Base-by-base conservation (phyloP, 768 basidiomycete genomes). In the Lactifluus volemus region DNA sequence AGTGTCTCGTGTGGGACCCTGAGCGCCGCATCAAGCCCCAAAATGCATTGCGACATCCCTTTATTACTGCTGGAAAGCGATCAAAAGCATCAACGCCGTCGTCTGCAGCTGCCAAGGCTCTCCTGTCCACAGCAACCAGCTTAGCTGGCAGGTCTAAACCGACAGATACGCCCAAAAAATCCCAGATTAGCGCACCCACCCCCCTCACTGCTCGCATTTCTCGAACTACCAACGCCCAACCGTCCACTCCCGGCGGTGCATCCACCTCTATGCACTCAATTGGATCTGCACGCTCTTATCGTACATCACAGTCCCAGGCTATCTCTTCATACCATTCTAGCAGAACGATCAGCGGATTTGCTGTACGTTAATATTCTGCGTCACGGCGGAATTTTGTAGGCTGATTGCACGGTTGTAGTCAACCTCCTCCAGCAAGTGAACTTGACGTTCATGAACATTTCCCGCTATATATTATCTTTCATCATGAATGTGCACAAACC, bases 1-100 rank as follows among this genome's bases (percentile, higher is more conserved):
- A 96, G 72, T 99, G 97, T 74, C 79, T 99, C n/a, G 81, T 90
- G 32, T 99, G 95, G 95, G 97, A 99, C 75, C 97, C 97, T 9
- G 96, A 98, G 68, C 83, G 91, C 53, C 83, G 97, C 36, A 81
- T 99, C 70, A 98, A 97, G 72, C 96, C 96, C 4, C 89, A 93
- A 67, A 82, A 88, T 10, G 96, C 96, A 0, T 73, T 98, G 76
- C 84, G 93, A 25, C 96, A 98, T 74, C 88, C 90, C 11, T 98
- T 93, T 75, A 79, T 97, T 60, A 77, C 85, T 19, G 81, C 84
- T 29, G 83, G 88, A 52, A 71, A 72, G 60, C 81, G 81, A 56
- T 65, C 73, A 19, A 86, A 82, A 70, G 68, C 76, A 7, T 70
- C 76, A 14, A 74, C 72, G 30, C 62, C 79, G 5, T 76, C 72